These are phyloP conservation scores for Ustilago lituana DNA, from an alignment of 1,284 basidiomycete species.

Conservation along the genomic window DNA sequence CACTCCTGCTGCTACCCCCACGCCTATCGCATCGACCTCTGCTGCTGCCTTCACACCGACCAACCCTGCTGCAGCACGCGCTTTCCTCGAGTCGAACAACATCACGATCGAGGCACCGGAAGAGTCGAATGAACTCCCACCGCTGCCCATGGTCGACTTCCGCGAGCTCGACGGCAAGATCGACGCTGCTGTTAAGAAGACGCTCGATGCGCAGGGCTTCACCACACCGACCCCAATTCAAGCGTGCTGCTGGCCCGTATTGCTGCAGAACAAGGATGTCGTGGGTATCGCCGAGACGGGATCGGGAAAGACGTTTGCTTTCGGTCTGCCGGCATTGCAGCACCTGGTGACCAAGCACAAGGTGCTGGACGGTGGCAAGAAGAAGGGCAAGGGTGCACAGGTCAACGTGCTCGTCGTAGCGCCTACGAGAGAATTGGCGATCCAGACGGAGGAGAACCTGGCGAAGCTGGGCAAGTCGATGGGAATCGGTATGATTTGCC, in stretches of 20 bases:
- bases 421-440: constrained; percentile 91
- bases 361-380: constrained; percentile 49
- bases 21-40: constrained; percentile 32
- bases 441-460: constrained; percentile 91
- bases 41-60: constrained; percentile 61
- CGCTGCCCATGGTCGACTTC: constrained; percentile 78
- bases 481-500: constrained; percentile 81
- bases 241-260: constrained; percentile 92
- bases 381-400: constrained; percentile 63
- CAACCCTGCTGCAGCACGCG: constrained; percentile 55
- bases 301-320: constrained; percentile 91
- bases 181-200: constrained; percentile 71
- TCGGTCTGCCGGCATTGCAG: constrained; percentile 87
- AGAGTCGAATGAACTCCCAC: constrained; percentile 69
- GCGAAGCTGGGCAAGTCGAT: constrained; percentile 79
- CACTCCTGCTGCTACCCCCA: constrained; percentile 46
- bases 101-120: constrained; percentile 66
- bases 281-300: constrained; percentile 97
- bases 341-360: constrained; percentile 72
- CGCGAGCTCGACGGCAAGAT: constrained; percentile 77
- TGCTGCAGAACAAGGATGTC: constrained; percentile 83
- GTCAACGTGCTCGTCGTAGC: constrained; percentile 86
- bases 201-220: constrained; percentile 76
- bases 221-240: constrained; percentile 94
- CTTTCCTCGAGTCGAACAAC: constrained; percentile 60